Base-by-base conservation (phyloP, 2,329 filamentous ascomycete species). In the Triangularia setosa region DNA sequence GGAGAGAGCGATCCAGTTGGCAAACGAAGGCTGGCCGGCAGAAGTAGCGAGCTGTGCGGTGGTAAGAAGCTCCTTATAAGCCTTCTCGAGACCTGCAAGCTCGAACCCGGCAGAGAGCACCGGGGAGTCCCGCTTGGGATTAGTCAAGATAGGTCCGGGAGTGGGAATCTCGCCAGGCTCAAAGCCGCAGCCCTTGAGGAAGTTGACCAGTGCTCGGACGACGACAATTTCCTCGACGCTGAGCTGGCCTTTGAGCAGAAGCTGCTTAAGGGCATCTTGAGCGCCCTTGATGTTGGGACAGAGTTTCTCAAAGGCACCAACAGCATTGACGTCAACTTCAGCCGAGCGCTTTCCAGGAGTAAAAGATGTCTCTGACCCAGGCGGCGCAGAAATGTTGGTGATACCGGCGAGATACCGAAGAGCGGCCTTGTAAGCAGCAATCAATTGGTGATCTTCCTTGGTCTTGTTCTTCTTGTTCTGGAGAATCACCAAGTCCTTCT, bases 211-310 rank as follows among this genome's bases (percentile, higher is more conserved):
- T 64, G 69, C 60, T 60, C 67, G 30, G 25, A 64, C 63, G 60
- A 67, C 61, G 65, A 68, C 54, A 30, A 54, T 58, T 65, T 72
- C 68, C 27, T 67, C 53, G 35, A 58, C 54, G 11, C 62, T 62
- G 21, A 40, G 70, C n/a, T 67, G 55, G 59, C 63, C 63, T 33
- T 65, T 64, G 52, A 69, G 67, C 60, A 72, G 40, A 27, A 72
- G 69, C 16, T 28, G 52, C 61, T 70, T 55, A 4, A 69, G 60
- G 18, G 70, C 69, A 14, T 64, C 60, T 59, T 72, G 63, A 0
- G 90, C 91, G 66, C 87, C 85, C 75, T 96, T 91, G 1, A 91
- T 90, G 74, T 97, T 96, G 69, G 92, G 83, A 40, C 87, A 85
- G 57, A 83, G 81, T 2, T 88, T 84, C 1, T 91, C 83, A 64